phyloP scores from a whole-genome alignment of 2,329 filamentous ascomycete genomes.

The Emydomyces testavorans region DNA sequence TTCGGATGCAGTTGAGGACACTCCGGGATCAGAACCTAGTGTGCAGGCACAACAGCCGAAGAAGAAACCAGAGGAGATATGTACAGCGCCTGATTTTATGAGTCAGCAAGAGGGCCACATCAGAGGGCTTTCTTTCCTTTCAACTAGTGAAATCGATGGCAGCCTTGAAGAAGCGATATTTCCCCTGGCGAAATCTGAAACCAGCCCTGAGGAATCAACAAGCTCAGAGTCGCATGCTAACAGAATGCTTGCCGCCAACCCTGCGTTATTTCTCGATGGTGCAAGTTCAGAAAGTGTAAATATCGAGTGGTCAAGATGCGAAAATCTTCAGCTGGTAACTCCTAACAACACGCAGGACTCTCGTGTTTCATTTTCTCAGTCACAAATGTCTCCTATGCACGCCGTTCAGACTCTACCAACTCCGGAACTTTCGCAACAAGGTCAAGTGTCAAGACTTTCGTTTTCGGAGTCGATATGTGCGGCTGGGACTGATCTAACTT shows the following conservation, averaged over 20 bases:
- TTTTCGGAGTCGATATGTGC: not conserved
- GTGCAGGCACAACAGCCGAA: not conserved
- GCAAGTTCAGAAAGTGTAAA: not conserved
- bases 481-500: conserved; percentile 1
- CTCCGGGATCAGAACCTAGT: not conserved
- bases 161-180: not conserved
- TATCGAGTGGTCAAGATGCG: not conserved
- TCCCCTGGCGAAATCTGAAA: not conserved
- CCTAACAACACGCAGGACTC: conserved; percentile 11
- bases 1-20: not conserved
- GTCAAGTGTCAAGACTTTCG: not conserved
- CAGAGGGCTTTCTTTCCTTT: not conserved
- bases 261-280: not conserved
- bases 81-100: not conserved
- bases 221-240: not conserved
- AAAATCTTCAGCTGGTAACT: not conserved
- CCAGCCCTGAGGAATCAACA: not conserved
- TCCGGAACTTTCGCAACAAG: conserved; percentile 7
- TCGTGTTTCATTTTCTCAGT: not conserved
- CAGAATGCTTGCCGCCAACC: not conserved
- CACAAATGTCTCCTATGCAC: not conserved
- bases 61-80: not conserved
- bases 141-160: not conserved
- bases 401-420: not conserved
- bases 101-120: not conserved